Evolutionary conservation across 345 rosid species (phyloP).

Genomic region (Pelargonium nanum): DNA sequence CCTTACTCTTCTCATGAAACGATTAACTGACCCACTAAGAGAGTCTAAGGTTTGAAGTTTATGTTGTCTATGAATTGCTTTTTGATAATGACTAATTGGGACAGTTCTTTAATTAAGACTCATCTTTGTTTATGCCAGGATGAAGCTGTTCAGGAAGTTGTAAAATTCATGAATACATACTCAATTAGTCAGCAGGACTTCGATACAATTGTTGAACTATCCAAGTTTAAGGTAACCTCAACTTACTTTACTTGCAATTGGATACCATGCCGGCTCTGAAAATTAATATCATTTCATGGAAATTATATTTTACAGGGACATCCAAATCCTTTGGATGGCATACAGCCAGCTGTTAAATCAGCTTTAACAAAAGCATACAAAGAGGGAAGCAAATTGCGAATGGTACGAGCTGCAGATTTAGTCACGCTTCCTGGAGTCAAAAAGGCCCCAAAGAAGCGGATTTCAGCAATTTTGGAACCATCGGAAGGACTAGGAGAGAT

Average conservation of each 20-base stretch:
- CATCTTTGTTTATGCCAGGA: slow-evolving; percentile 37
- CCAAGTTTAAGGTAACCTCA: slow-evolving; percentile 63
- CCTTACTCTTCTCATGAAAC: slow-evolving; percentile 52
- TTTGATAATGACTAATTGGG: neutral
- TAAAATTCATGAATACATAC: slow-evolving; percentile 80
- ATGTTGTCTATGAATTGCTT: slow-evolving; percentile 1
- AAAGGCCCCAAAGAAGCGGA: slow-evolving; percentile 70
- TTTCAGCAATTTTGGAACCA: slow-evolving; percentile 74
- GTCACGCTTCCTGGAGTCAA: slow-evolving; percentile 72
- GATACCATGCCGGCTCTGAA: neutral
- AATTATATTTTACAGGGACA: slow-evolving; percentile 46
- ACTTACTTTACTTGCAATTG: neutral
- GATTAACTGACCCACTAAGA: slow-evolving; percentile 71
- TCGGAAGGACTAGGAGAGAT: slow-evolving; percentile 49
- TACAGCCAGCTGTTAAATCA: slow-evolving; percentile 69
- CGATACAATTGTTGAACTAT: slow-evolving; percentile 64
- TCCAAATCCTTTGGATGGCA: slow-evolving; percentile 75
- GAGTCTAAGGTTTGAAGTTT: slow-evolving; percentile 53
- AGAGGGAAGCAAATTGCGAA: slow-evolving; percentile 52
- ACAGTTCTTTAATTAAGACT: neutral
- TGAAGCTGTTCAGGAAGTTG: slow-evolving; percentile 79
- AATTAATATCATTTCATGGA: slow-evolving; percentile 1
- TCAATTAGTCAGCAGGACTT: slow-evolving; percentile 85
- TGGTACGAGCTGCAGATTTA: slow-evolving; percentile 87
- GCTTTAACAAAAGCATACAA: slow-evolving; percentile 85